phyloP scores from a whole-genome alignment of 306 rosid genomes.

The Dicorynia guianensis region DNA sequence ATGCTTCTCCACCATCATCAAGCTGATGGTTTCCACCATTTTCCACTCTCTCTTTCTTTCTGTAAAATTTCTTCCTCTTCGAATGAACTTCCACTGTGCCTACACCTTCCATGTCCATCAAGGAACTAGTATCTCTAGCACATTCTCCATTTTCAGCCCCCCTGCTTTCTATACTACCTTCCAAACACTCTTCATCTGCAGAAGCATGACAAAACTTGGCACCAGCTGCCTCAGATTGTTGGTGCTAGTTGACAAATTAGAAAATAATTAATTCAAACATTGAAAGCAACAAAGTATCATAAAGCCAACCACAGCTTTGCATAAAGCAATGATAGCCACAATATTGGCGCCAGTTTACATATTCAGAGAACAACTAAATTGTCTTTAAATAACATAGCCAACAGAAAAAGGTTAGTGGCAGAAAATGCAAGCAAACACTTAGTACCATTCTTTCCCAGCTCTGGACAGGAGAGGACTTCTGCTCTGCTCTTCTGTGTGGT shows the following conservation, averaged over 20 bases:
- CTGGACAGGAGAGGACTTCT: constrained; percentile 57
- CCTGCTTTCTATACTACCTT: constrained; percentile 69
- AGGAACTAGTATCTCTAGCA: constrained; percentile 64
- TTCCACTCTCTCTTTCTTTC: constrained; percentile 67
- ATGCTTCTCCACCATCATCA: constrained; percentile 91
- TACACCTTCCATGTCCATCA: constrained; percentile 64
- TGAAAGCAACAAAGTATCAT: constrained; percentile 15
- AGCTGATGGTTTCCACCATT: constrained; percentile 54
- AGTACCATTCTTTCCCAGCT: constrained; percentile 64
- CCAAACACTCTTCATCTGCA: constrained; percentile 62
- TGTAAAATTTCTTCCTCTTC: constrained; percentile 58
- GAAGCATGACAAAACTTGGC: constrained; percentile 56
- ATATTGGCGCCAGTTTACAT: constrained; percentile 1
- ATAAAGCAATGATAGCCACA: neutral
- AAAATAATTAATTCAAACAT: constrained; percentile 29
- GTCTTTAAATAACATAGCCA: constrained; percentile 24
- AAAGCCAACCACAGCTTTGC: constrained; percentile 50
- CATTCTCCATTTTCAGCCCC: constrained; percentile 80
- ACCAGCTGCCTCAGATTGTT: constrained; percentile 45
- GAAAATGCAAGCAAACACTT: constrained; percentile 16
- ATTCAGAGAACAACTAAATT: constrained; percentile 10
- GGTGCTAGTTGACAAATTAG: constrained; percentile 42
- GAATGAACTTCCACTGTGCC: constrained; percentile 60
- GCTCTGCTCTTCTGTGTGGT: constrained; percentile 52
- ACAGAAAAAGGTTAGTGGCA: constrained; percentile 29